A percentile compares a stretch with the other conserved stretches of the same genome.
Conservation (phyloP, 495 filamentous ascomycete genomes). For the Gamarada debralockiae region DNA sequence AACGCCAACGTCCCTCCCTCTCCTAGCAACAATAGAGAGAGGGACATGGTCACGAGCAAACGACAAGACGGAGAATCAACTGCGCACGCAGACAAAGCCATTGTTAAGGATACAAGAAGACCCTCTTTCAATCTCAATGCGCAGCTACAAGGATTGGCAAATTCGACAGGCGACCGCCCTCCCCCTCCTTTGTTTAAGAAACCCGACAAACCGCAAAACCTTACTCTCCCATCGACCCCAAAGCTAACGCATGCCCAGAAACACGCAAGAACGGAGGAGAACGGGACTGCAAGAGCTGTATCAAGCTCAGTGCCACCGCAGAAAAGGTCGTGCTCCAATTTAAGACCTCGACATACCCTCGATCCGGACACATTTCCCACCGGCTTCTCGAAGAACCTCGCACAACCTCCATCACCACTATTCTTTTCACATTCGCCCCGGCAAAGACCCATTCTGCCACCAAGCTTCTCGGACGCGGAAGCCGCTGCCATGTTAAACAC, state of each 20-base stretch:
- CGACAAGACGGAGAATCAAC: too few relatives aligned
- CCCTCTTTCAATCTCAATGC: neutral
- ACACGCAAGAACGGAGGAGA: conserved; percentile 12
- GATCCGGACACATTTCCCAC: conserved; percentile 9
- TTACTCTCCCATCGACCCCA: neutral
- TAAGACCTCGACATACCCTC: conserved; percentile 16
- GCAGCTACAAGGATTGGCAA: neutral
- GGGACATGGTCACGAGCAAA: too few relatives aligned
- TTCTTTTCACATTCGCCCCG: conserved; percentile 52
- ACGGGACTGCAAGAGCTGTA: neutral
- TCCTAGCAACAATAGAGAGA: too few relatives aligned
- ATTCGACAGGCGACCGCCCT: neutral
- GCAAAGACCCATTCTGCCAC: conserved; percentile 42
- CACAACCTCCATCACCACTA: conserved; percentile 43
- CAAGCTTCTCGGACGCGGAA: conserved; percentile 51
- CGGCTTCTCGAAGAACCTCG: neutral
- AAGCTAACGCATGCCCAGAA: conserved; percentile 11
- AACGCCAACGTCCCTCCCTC: too few relatives aligned
- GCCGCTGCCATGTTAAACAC: conserved; percentile 57
- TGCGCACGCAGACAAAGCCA: too few relatives aligned
- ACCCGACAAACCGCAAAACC: conserved; percentile 7
- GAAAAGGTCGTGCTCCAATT: conserved; percentile 12
- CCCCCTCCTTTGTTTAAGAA: neutral
- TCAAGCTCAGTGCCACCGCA: conserved; percentile 10
- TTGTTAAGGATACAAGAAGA: neutral